A percentile compares a stretch with the other conserved stretches of the same genome.
Evolutionary conservation across 345 rosid species (phyloP).

Genomic region (Heritiera littoralis): DNA sequence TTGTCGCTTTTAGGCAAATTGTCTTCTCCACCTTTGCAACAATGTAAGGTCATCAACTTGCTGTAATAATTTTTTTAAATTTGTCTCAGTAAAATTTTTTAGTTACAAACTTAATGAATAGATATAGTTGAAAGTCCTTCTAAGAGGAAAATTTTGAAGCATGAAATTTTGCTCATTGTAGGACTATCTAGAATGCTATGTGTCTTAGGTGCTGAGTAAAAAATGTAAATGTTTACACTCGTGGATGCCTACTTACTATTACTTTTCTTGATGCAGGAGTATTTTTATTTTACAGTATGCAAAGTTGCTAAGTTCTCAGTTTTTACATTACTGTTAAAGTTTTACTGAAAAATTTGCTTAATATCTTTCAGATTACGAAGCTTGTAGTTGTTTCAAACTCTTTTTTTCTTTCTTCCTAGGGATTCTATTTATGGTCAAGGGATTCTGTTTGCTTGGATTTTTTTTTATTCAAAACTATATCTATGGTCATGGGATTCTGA

Average conservation of each 20-base stretch:
- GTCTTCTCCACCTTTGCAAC: neutral
- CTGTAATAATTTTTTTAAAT: neutral
- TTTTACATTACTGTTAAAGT: no score
- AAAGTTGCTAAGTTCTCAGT: no score
- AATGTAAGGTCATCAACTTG: neutral
- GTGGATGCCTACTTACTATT: conserved; percentile 1
- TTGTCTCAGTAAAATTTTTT: neutral
- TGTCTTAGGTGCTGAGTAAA: neutral
- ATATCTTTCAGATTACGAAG: no score
- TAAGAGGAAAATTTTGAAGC: neutral
- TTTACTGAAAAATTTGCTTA: no score
- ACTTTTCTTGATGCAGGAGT: conserved; percentile 25
- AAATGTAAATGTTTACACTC: neutral
- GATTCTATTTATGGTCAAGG: no score
- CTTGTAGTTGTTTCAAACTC: no score
- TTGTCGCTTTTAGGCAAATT: neutral
- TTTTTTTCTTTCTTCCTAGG: no score
- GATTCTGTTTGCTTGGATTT: no score
- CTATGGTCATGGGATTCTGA: no score
- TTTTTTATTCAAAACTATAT: no score
- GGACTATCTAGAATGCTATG: neutral
- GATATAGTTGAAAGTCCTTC: neutral
- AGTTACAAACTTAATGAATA: neutral
- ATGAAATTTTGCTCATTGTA: neutral
- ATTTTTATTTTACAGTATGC: neutral